These are phyloP conservation scores for Neurospora pannonica DNA, from an alignment of 495 filamentous ascomycete genomes.

Conservation along the genomic window DNA sequence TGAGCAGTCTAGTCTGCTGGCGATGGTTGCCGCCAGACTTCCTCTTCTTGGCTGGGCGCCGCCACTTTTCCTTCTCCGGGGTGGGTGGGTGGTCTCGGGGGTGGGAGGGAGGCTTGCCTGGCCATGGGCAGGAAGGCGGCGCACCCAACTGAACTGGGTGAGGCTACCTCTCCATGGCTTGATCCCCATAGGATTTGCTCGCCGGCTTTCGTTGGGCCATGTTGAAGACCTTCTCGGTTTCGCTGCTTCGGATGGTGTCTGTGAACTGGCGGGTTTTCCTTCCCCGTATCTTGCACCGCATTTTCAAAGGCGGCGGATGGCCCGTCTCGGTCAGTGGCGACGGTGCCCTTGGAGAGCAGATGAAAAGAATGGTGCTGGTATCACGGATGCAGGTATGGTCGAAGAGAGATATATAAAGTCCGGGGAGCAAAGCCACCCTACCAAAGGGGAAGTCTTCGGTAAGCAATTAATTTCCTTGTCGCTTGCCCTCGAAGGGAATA, in stretches of 20 bases:
- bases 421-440: too few species aligned
- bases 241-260: conserved; percentile 25
- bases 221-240: conserved; percentile 31
- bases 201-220: conserved; percentile 34
- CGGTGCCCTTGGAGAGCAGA: too few species aligned
- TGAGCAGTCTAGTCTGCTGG: background rate
- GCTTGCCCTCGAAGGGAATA: background rate
- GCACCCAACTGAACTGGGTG: too few species aligned
- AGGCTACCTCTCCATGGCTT: too few species aligned
- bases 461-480: background rate
- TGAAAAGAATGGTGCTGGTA: too few species aligned
- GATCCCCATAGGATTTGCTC: conserved; percentile 36
- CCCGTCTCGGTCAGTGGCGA: too few species aligned
- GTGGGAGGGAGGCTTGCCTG: too few species aligned
- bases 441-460: too few species aligned
- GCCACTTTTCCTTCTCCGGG: background rate
- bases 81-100: background rate
- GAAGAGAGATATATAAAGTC: too few species aligned
- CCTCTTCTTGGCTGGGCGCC: too few species aligned
- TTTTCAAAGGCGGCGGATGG: conserved; percentile 28
- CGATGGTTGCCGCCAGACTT: background rate
- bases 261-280: conserved; percentile 35
- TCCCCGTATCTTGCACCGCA: conserved; percentile 25
- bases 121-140: too few species aligned
- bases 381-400: too few species aligned